Evolutionary conservation across 495 filamentous ascomycete species (phyloP).

Genomic region (Trichoderma reesei): DNA sequence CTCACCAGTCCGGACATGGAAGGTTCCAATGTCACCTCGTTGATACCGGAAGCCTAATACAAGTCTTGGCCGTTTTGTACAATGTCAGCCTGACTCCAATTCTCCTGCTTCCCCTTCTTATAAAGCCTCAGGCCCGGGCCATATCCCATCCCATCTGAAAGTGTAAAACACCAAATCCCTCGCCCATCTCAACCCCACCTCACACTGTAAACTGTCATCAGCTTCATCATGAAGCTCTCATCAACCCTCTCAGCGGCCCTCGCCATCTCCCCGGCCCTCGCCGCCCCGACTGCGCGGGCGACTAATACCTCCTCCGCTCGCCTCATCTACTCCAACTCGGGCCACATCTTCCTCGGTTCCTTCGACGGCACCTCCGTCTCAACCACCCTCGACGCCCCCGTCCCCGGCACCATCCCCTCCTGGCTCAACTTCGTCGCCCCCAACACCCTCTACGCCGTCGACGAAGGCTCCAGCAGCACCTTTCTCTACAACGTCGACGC

Average conservation of each 20-base stretch:
- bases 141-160: neutral
- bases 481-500: slow-evolving; percentile 14
- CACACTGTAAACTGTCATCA: neutral
- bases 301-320: neutral
- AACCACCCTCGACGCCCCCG: slow-evolving; percentile 19
- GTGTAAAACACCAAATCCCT: neutral
- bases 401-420: slow-evolving; percentile 19
- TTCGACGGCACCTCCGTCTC: slow-evolving; percentile 22
- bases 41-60: neutral
- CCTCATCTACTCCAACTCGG: slow-evolving; percentile 23
- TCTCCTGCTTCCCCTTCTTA: neutral
- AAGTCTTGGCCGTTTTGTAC: too few species aligned
- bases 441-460: slow-evolving; percentile 22
- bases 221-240: slow-evolving; percentile 1
- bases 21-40: neutral
- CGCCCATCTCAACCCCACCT: neutral
- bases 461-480: slow-evolving; percentile 22
- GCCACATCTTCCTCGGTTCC: slow-evolving; percentile 19
- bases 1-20: neutral
- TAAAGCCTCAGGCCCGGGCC: neutral
- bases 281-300: neutral
- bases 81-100: too few species aligned
- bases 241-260: neutral
- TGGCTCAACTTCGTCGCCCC: slow-evolving; percentile 24
- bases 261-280: neutral